Base-by-base conservation (phyloP, 371 early-diverging fungal species). In the Catenaria anguillulae region DNA sequence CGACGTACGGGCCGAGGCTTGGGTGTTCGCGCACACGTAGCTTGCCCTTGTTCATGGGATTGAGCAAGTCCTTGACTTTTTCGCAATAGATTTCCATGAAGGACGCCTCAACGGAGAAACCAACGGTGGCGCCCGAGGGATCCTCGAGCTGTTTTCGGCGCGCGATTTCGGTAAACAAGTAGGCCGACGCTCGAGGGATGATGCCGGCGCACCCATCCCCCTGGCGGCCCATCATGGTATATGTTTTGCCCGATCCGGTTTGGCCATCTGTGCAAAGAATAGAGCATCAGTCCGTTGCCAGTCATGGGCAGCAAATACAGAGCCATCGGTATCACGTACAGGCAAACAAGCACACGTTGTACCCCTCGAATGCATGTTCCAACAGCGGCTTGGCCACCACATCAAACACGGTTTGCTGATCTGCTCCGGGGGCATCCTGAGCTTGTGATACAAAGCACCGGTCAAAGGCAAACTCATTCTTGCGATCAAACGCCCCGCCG, bases 51-150 rank as follows among this genome's bases (percentile, higher is more conserved):
- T 84, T 81, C 60, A 78, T 78, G 5, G 90, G 87, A 62, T 84
- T 88, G 36, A 97, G 69, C 42, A 98, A 72, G 77, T 97, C 96
- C 29, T 87, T 83, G 23, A 97, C 90, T 43, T 86, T 81, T 70
- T 99, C 98, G 69, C 84, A 84, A 66, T 85, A 82, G 60, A 85
- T 84, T 69, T 88, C 90, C 69, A 92, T 82, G 65, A 89, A 93
- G 13, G 85, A 84, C 5, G 90, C 91, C 67, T 89, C 84, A 3
- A 91, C 89, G 40, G 80, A 75, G 65, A 76, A 84, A 23, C 80
- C 78, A 21, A 80, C 62, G n/a, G n/a, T n/a, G 26, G 75, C 77
- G 24, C 60, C 24, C 69, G 65, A 21, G 19, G 78, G 75, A 17
- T 62, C 68, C 40, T 68, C 75, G 35, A 64, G 19, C 13, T 33